A percentile compares a stretch with the other conserved stretches of the same genome.
Evolutionary conservation across 2,329 filamentous ascomycete genomes (phyloP).

Genomic region (Cryphonectria naterciae): DNA sequence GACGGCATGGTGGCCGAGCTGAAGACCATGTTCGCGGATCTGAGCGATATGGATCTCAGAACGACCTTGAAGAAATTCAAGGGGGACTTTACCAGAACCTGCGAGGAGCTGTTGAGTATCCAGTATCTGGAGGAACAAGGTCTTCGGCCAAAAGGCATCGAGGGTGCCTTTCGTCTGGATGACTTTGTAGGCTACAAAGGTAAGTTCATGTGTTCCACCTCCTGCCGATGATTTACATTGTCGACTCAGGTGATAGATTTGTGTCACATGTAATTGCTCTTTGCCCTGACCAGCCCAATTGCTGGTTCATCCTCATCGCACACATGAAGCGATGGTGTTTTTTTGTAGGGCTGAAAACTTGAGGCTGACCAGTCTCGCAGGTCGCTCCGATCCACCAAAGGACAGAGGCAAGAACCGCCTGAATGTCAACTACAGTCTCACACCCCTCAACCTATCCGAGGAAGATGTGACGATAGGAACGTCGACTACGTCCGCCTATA

Average conservation of each 20-base stretch:
- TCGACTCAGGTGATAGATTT: background rate
- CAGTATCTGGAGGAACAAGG: slow-evolving; percentile 74
- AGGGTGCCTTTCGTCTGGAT: slow-evolving; percentile 72
- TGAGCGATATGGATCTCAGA: slow-evolving; percentile 68
- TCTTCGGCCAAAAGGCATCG: slow-evolving; percentile 72
- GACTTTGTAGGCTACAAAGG: slow-evolving; percentile 42
- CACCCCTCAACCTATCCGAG: slow-evolving; percentile 18
- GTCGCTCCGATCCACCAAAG: slow-evolving; percentile 17
- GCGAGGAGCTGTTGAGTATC: slow-evolving; percentile 81
- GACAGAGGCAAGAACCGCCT: slow-evolving; percentile 24
- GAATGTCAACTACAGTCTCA: slow-evolving; percentile 25
- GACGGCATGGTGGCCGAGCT: slow-evolving; percentile 68
- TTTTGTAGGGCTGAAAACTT: background rate
- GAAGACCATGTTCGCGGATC: slow-evolving; percentile 70
- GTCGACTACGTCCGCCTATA: background rate
- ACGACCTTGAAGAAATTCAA: slow-evolving; percentile 69
- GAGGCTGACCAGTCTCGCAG: slow-evolving; percentile 5
- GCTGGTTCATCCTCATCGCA: background rate
- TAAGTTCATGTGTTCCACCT: slow-evolving; percentile 26
- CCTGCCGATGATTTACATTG: slow-evolving; percentile 16
- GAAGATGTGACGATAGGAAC: slow-evolving; percentile 22
- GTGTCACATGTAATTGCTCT: background rate
- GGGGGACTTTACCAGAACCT: slow-evolving; percentile 68
- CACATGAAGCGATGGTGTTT: background rate
- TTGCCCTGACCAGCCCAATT: background rate